Evolutionary conservation across 306 rosid species (phyloP), one percentile per base, ranked within the genome.

Genomic region (Mucuna pruriens): DNA sequence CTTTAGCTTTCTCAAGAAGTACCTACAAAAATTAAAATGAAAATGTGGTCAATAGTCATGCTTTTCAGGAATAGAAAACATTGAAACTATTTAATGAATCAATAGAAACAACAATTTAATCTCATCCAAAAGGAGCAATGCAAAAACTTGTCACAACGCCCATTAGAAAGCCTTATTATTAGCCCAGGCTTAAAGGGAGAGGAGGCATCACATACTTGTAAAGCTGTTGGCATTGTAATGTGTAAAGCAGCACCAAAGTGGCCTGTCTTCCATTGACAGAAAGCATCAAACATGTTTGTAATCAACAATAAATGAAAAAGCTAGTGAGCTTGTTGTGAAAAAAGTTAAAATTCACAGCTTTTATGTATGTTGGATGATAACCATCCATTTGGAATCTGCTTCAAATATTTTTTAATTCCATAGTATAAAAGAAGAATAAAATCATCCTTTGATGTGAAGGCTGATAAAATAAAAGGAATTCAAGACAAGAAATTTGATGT

Each of bases 1-100:
- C 83, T 92, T 92, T 77, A 89, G 62, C 83, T 92, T 92, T 69
- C 97, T 90, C 86, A 92, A 82, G 62, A 92, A 92, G 75, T 90
- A 92, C 97, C 93, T 90, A n/a, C 34, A 55, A 70, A 15, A 2
- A 40, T 6, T 40, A 39, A 13, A 49, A 61, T 1, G 49, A 22
- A 48, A 31, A 23, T 9, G 9, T 9, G 17, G 26, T 26, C n/a
- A 51, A 13, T 2, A 36, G 39, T 15, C 49, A 66, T 49, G 13
- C 60, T 23, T 54, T 46, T 17, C 80, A 36, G 34, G 46, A 75
- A 79, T 3, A 10, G 15, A 63, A 57, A 64, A 20, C 3, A 61
- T 4, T 29, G 4, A 7, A 46, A 11, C 2, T 36, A 58, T 25
- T n/a, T 17, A 49, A 49, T n/a, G 57, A 49, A 49, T 49, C 9